Evolutionary conservation across 2,329 filamentous ascomycete genomes (phyloP), one percentile per base, ranked within the genome.

Genomic region (Penicillium sp.): DNA sequence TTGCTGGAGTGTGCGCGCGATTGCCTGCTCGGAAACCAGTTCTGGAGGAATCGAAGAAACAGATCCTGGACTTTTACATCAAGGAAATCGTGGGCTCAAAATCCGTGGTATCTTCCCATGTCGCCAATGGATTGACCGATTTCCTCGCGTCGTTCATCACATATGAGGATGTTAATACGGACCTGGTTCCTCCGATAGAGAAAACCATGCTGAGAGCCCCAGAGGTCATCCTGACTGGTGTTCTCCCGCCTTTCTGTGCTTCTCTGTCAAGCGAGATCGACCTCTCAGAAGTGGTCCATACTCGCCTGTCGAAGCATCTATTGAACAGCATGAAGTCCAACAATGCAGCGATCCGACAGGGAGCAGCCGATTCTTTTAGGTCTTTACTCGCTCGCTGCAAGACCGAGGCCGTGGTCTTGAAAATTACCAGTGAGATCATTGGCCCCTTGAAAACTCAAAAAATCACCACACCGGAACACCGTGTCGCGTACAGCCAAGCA

Each of bases 271-370:
- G 68, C 17, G 69, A 70, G 4, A 74, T 92, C 51, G 90, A 98
- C 54, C 72, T 96, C 12, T 90, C 90, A 6, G 76, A 79, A 25
- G 68, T 84, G 3, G 71, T 96, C 12, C 74, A 76, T 35, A 71
- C 74, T 16, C 84, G 84, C 44, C 72, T 98, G 23, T 65, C 93
- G 25, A 96, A 95, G 62, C 86, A 88, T 4, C 70, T 98, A 9
- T 67, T 96, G n/a, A 81, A 87, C 27, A 95, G 88, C 58, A 73
- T 89, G 62, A 95, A 94, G 64, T 96, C 92, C 1, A 89, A 84
- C 56, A 96, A 95, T 60, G 69, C 77, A 10, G 65, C 66, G 2
- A 86, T 95, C 45, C 81, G 90, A 39, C 76, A 76, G 45, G 88
- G 87, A 15, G 84, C 85, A 6, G 67, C 89, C 14, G 72, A 75